Evolutionary conservation across 352 stramenopile genomes (phyloP).

Genomic region (Globisporangium parvum): DNA sequence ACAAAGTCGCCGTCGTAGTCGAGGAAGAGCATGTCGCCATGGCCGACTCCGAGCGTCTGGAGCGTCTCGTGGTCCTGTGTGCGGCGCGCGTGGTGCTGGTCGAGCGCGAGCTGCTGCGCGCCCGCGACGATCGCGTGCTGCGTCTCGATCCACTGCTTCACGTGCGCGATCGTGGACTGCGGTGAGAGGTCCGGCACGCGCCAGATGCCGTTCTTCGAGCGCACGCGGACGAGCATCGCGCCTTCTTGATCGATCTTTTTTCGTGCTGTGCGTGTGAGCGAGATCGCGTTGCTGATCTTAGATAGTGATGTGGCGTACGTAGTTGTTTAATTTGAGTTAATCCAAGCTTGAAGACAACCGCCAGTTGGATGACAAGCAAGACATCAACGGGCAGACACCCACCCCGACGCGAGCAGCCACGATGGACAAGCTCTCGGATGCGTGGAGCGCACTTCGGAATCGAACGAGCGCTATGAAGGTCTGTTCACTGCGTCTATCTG

Average conservation of each 20-base stretch:
- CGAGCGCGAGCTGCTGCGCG: slow-evolving; percentile 49
- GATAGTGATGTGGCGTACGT: no score
- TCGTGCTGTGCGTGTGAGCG: no score
- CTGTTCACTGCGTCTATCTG: background rate
- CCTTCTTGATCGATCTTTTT: no score
- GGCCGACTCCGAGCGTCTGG: slow-evolving; percentile 42
- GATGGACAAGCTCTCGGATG: slow-evolving; percentile 12
- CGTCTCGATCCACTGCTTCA: slow-evolving; percentile 73
- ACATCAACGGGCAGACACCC: no score
- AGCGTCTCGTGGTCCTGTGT: slow-evolving; percentile 52
- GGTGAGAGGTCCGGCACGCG: slow-evolving; percentile 59
- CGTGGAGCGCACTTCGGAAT: slow-evolving; percentile 11
- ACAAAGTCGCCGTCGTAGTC: slow-evolving; percentile 70
- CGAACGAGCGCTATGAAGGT: slow-evolving; percentile 5
- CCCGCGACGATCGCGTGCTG: slow-evolving; percentile 56
- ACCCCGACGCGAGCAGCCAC: no score
- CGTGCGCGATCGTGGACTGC: slow-evolving; percentile 54
- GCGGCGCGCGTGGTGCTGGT: slow-evolving; percentile 34
- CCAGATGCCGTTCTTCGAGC: slow-evolving; percentile 87
- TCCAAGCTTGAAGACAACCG: no score
- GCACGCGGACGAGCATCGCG: slow-evolving; percentile 83
- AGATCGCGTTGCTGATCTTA: no score
- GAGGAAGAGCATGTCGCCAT: slow-evolving; percentile 81
- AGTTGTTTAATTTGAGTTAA: no score
- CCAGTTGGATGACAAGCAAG: no score